A percentile compares a stretch with the other conserved stretches of the same genome.
phyloP scores from a whole-genome alignment of 192 early-diverging fungal genomes.

The Coemansia sp. region DNA sequence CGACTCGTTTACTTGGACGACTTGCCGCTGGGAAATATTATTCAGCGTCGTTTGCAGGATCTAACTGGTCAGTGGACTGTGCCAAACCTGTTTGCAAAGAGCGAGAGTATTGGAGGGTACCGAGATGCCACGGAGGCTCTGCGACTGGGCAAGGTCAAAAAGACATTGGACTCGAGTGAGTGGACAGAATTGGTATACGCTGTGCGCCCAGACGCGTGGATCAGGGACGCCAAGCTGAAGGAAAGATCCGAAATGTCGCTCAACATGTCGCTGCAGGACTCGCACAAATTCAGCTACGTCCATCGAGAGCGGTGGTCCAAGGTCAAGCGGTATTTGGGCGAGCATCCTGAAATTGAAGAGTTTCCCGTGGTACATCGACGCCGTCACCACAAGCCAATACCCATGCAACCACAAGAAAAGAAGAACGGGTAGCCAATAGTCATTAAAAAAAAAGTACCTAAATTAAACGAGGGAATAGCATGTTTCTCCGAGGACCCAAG shows the following conservation, averaged over 20 bases:
- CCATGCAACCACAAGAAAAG: neutral
- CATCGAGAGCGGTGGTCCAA: slow-evolving; percentile 38
- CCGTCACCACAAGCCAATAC: neutral
- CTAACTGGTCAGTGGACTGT: slow-evolving; percentile 45
- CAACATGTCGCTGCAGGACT: slow-evolving; percentile 39
- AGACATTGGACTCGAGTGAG: slow-evolving; percentile 16
- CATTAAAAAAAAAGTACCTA: slow-evolving; percentile 10
- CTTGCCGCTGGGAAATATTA: slow-evolving; percentile 17
- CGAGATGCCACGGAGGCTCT: slow-evolving; percentile 10
- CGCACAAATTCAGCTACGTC: slow-evolving; percentile 33
- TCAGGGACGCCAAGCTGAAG: slow-evolving; percentile 15
- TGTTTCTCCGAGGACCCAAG: slow-evolving; percentile 28
- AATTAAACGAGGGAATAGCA: slow-evolving; percentile 36
- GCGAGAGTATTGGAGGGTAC: slow-evolving; percentile 36
- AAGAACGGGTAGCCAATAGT: neutral
- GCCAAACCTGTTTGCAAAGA: slow-evolving; percentile 41
- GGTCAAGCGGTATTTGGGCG: slow-evolving; percentile 38
- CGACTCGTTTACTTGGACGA: slow-evolving; percentile 32
- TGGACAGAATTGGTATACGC: slow-evolving; percentile 37
- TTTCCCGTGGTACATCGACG: slow-evolving; percentile 8
- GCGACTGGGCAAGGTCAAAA: slow-evolving; percentile 12
- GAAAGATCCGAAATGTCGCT: slow-evolving; percentile 36
- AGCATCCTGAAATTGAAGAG: slow-evolving; percentile 39
- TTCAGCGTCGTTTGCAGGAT: slow-evolving; percentile 42
- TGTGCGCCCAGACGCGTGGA: slow-evolving; percentile 28